These are phyloP conservation scores for Geotrichum phurueaensis DNA, from an alignment of 1,139 yeast genomes.

Conservation along the genomic window DNA sequence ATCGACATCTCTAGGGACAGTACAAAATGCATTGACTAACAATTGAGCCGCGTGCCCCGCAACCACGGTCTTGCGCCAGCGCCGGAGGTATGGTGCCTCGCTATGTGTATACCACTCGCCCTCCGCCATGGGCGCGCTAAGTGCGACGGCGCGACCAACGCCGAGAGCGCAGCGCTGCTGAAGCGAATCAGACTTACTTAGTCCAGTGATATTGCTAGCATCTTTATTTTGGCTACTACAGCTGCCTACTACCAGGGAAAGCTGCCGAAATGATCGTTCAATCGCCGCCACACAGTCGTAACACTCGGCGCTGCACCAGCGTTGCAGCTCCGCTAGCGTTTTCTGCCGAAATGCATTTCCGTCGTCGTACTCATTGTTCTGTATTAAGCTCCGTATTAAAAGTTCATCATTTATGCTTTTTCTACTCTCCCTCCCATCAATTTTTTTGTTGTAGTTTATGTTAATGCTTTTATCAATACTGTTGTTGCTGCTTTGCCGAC, in stretches of 20 bases:
- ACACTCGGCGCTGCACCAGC: neutral
- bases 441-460: no score
- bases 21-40: neutral
- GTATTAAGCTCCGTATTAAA: neutral
- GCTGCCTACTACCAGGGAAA: neutral
- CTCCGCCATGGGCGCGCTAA: neutral
- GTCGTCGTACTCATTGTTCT: neutral
- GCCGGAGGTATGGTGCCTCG: constrained; percentile 1
- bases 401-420: neutral
- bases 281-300: constrained; percentile 4
- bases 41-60: constrained; percentile 7
- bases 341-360: neutral
- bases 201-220: neutral
- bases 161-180: constrained; percentile 5
- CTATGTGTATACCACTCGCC: constrained; percentile 12
- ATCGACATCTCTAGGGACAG: neutral
- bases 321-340: neutral
- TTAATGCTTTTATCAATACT: neutral
- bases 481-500: neutral
- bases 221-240: neutral
- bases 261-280: constrained; percentile 10
- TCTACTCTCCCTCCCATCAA: neutral
- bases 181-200: neutral
- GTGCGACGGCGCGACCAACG: constrained; percentile 11
- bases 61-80: constrained; percentile 2